These are phyloP conservation scores for Beauveria sp. DNA, from an alignment of 2,329 filamentous ascomycete species.

Conservation along the genomic window DNA sequence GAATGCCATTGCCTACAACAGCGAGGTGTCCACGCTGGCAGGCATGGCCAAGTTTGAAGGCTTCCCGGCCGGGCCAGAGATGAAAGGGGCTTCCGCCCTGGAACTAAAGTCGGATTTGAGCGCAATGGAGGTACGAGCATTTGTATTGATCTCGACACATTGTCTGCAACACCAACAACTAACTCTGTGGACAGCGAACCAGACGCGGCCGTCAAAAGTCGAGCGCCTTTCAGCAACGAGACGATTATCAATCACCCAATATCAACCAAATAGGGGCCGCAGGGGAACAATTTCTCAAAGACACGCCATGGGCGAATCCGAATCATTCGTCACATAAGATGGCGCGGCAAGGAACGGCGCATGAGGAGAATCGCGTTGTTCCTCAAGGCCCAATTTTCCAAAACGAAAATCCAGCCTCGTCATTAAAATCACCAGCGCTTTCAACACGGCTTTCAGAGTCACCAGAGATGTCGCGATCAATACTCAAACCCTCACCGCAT, in stretches of 20 bases:
- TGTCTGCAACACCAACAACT: background rate
- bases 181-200: constrained; percentile 22
- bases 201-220: constrained; percentile 30
- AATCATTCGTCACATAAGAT: constrained; percentile 64
- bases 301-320: constrained; percentile 88
- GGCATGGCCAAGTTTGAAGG: constrained; percentile 92
- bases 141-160: background rate
- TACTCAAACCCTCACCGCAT: constrained; percentile 24
- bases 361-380: constrained; percentile 5
- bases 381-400: constrained; percentile 9
- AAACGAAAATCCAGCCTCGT: background rate
- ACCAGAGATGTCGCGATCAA: constrained; percentile 35
- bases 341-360: constrained; percentile 25
- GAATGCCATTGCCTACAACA: constrained; percentile 87
- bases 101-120: constrained; percentile 84
- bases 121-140: constrained; percentile 65
- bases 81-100: constrained; percentile 60
- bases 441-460: constrained; percentile 30
- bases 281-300: constrained; percentile 80
- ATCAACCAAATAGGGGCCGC: constrained; percentile 53
- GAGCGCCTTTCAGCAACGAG: constrained; percentile 30
- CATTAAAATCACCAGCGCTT: constrained; percentile 20
- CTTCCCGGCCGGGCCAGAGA: constrained; percentile 88
- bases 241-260: constrained; percentile 41
- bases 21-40: constrained; percentile 84